Conservation (phyloP, 164 flowering plant genomes). For the Chloranthus sessilifolius region DNA sequence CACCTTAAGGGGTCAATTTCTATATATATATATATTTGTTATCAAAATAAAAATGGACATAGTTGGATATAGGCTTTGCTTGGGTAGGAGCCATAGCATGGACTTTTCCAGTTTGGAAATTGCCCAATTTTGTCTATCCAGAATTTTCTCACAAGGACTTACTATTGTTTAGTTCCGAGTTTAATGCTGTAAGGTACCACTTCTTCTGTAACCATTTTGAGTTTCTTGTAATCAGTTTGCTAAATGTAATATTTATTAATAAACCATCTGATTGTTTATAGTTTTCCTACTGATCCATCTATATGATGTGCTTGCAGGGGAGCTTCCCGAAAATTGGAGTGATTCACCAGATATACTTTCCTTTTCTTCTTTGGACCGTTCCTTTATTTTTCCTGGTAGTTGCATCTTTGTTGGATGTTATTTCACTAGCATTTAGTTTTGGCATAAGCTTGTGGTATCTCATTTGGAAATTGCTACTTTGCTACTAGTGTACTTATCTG, state of each 20-base stretch:
- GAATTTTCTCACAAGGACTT: no score
- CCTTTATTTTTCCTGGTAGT: conserved; percentile 91
- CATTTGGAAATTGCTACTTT: neutral
- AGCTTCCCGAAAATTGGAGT: conserved; percentile 72
- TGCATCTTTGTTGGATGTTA: conserved; percentile 8
- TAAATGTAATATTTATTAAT: neutral
- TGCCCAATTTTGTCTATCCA: no score
- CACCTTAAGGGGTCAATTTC: no score
- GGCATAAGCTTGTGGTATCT: neutral
- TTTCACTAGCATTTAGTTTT: conserved; percentile 9
- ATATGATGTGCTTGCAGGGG: conserved; percentile 38
- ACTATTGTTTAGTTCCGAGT: no score
- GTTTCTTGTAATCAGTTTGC: neutral
- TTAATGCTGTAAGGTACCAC: no score
- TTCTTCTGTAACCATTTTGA: no score
- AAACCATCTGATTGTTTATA: neutral
- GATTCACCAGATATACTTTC: conserved; percentile 58
- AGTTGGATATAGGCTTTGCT: no score
- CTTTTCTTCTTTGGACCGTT: conserved; percentile 66
- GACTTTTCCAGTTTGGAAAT: no score
- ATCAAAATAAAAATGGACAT: no score
- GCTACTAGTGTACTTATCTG: neutral
- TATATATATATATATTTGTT: no score
- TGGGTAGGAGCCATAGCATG: no score
- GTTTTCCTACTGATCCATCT: conserved; percentile 9